These are phyloP conservation scores for Physaria fendleri DNA, from an alignment of 345 rosid species.

Conservation along the genomic window DNA sequence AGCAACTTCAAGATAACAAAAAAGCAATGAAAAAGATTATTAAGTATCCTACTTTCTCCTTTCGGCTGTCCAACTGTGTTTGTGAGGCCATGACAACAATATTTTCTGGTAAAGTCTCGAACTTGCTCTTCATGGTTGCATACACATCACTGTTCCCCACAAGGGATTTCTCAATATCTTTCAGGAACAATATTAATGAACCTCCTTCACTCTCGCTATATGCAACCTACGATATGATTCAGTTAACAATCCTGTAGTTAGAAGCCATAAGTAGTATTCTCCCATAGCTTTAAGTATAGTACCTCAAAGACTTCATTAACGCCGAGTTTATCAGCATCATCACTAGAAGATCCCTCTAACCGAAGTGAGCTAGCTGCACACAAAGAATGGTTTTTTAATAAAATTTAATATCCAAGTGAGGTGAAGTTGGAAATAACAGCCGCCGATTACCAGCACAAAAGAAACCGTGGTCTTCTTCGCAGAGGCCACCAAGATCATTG, in stretches of 20 bases:
- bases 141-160: slow-evolving; percentile 68
- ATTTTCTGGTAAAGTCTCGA: slow-evolving; percentile 69
- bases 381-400: neutral
- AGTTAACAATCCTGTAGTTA: slow-evolving; percentile 11
- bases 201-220: slow-evolving; percentile 56
- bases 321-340: slow-evolving; percentile 76
- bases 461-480: slow-evolving; percentile 88
- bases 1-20: slow-evolving; percentile 5
- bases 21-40: neutral
- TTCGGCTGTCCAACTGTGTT: slow-evolving; percentile 80
- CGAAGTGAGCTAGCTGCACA: slow-evolving; percentile 70
- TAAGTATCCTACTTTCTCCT: slow-evolving; percentile 66
- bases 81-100: slow-evolving; percentile 89
- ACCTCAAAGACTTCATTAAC: slow-evolving; percentile 90
- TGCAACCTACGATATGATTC: slow-evolving; percentile 48
- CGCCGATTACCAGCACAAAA: slow-evolving; percentile 71
- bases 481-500: slow-evolving; percentile 87
- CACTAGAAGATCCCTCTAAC: slow-evolving; percentile 72
- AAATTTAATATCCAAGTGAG: neutral
- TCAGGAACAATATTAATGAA: slow-evolving; percentile 74
- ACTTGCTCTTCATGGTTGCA: slow-evolving; percentile 58
- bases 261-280: slow-evolving; percentile 5
- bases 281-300: slow-evolving; percentile 4
- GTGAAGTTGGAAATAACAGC: neutral
- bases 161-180: slow-evolving; percentile 86